A percentile compares a stretch with the other conserved stretches of the same genome.
Conservation (phyloP, 495 filamentous ascomycete genomes). For the Penicillium paradoxum region DNA sequence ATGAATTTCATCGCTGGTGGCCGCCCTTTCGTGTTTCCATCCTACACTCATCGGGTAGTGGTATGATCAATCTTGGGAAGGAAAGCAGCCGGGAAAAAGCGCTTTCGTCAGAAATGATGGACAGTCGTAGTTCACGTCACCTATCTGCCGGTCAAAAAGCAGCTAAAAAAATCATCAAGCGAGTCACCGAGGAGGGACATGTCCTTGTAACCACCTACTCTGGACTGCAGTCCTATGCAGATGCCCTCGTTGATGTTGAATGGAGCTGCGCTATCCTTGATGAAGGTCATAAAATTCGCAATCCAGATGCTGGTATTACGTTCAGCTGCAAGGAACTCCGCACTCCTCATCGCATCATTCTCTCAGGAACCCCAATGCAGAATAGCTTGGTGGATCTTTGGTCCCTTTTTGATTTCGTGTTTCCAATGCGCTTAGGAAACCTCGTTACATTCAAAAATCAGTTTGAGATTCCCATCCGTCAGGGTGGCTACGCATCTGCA, state of each 20-base stretch:
- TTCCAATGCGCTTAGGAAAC: constrained; percentile 89
- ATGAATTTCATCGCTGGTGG: constrained; percentile 98
- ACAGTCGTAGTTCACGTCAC: constrained; percentile 27
- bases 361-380: constrained; percentile 96
- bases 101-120: constrained; percentile 38
- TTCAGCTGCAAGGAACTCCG: constrained; percentile 87
- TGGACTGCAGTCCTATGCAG: constrained; percentile 80
- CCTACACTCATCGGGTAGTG: constrained; percentile 88
- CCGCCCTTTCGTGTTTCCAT: constrained; percentile 91
- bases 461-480: constrained; percentile 87
- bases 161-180: constrained; percentile 72
- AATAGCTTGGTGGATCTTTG: constrained; percentile 96
- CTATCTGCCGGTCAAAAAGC: constrained; percentile 52
- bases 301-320: constrained; percentile 87
- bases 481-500: constrained; percentile 90
- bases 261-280: constrained; percentile 95
- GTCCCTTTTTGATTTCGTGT: constrained; percentile 96
- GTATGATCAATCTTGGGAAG: constrained; percentile 76
- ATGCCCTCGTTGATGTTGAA: constrained; percentile 69
- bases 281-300: constrained; percentile 96
- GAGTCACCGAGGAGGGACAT: constrained; percentile 82
- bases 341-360: constrained; percentile 82
- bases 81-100: constrained; percentile 71
- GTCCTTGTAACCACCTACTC: constrained; percentile 93
- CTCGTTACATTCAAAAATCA: constrained; percentile 82